Percentiles rank a stretch among this genome's conserved stretches.
These are phyloP conservation scores for Seiridium cupressi DNA, from an alignment of 2,329 filamentous ascomycete genomes.

Conservation along the genomic window DNA sequence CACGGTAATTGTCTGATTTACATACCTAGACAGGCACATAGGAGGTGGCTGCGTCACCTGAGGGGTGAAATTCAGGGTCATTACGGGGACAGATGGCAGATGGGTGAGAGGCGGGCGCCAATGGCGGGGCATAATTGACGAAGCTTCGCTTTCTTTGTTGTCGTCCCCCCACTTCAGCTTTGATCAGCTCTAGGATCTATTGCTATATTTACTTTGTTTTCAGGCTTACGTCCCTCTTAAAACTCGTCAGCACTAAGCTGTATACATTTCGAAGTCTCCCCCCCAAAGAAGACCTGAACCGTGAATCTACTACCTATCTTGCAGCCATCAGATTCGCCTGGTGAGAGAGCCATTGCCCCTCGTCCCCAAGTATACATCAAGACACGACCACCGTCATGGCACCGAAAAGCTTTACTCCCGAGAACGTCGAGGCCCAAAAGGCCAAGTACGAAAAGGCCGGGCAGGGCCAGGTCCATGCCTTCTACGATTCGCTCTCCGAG, in stretches of 20 bases:
- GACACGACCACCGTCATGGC: conserved; percentile 21
- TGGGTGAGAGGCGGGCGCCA: background rate
- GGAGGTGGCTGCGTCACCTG: conserved; percentile 7
- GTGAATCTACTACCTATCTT: no score
- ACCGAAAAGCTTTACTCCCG: conserved; percentile 55
- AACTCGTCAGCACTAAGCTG: conserved; percentile 4
- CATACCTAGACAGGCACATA: conserved; percentile 1
- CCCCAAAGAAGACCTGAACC: background rate
- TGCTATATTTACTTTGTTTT: conserved; percentile 7
- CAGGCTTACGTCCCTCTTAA: conserved; percentile 1
- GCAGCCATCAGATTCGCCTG: no score
- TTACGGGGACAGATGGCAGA: background rate
- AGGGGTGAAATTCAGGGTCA: conserved; percentile 5
- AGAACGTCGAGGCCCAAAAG: conserved; percentile 66
- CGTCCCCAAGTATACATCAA: background rate
- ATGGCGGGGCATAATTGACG: conserved; percentile 8
- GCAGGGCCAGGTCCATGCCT: conserved; percentile 82
- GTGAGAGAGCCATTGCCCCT: background rate
- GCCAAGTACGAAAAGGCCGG: conserved; percentile 71
- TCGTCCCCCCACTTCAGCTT: background rate
- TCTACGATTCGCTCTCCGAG: conserved; percentile 75
- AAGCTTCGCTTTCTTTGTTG: conserved; percentile 1
- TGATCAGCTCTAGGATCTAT: conserved; percentile 3
- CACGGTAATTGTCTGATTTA: no score
- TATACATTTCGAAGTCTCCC: background rate